Evolutionary conservation across 2,329 filamentous ascomycete genomes (phyloP), one percentile per base, ranked within the genome.

Genomic region (Fusarium burgessii): DNA sequence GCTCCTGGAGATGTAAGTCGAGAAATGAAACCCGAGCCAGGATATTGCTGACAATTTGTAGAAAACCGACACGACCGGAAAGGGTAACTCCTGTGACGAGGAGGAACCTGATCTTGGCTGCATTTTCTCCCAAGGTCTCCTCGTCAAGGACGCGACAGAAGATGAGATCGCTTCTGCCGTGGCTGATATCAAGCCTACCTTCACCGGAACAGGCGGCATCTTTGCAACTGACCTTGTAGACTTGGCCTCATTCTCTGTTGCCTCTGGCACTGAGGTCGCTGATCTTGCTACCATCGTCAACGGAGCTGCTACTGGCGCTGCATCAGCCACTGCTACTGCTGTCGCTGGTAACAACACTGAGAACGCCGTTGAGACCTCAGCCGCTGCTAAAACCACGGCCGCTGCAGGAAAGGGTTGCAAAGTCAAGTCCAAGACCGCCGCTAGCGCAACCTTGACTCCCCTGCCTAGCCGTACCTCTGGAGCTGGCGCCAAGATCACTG

Each of bases 1-100:
- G 62, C 62, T 0, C 62, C 62, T 3, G 62, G 62, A 66, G 61
- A 66, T 20, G 61, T 65, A 64, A 58, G 62, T 64, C 49, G 6
- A 25, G 15, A 13, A 14, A 5, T 9, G 20, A 51, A 51, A 5
- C 3, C 6, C 29, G 29, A 29, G 29, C 29, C 7, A 33, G 4
- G 2, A 3, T 6, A n/a, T 12, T 25, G 1, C 17, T 64, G 25
- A 65, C 47, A 47, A 2, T 9, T 1, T 7, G 1, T 6, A 65
- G 62, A 17, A 35, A 2, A 57, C 42, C 11, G 62, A 66, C 3
- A 47, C 62, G 2, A 66, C 62, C 1, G 61, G 62, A 4, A 47
- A 47, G 11, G 62, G 62, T 3, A 66, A 66, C 23, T 51, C 62
- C 6, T 66, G 62, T 17, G 62, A 66, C 4, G 45, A 65, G 5